Evolutionary conservation across 306 rosid genomes (phyloP).

Genomic region (Prunus davidiana): DNA sequence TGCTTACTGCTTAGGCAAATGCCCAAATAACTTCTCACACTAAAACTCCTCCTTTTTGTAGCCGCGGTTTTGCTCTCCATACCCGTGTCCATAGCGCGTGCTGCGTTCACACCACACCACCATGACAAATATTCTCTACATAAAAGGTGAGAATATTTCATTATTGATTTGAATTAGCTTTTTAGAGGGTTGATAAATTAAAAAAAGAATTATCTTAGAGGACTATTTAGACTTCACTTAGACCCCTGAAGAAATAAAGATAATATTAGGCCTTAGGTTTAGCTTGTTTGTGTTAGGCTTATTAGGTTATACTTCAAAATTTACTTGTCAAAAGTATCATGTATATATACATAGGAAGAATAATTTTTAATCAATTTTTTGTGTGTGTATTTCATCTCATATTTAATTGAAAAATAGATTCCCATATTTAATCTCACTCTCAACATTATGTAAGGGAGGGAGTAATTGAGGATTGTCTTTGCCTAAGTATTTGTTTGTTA

Average conservation of each 20-base stretch:
- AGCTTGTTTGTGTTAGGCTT: not conserved
- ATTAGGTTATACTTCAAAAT: not conserved
- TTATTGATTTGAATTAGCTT: not conserved
- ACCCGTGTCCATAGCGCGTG: constrained; percentile 2
- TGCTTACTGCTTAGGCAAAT: not conserved
- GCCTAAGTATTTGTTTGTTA: not conserved
- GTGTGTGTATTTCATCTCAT: not conserved
- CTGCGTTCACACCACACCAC: not conserved
- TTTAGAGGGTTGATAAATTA: not conserved
- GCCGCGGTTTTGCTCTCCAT: not conserved
- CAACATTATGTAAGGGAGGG: too few species aligned
- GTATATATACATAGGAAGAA: not conserved
- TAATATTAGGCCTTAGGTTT: not conserved
- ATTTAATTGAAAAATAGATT: not conserved
- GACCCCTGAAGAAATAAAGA: not conserved
- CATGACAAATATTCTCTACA: not conserved
- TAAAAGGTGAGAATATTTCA: not conserved
- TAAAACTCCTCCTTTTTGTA: not conserved
- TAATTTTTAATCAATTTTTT: not conserved
- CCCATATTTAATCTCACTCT: not conserved
- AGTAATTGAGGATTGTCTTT: too few species aligned
- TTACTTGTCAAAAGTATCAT: not conserved
- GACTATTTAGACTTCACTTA: not conserved
- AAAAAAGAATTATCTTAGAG: too few species aligned
- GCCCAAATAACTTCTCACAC: not conserved